Evolutionary conservation across 2,329 filamentous ascomycete genomes (phyloP), one percentile per base, ranked within the genome.

Genomic region (Chrysosporium queenslandicum): DNA sequence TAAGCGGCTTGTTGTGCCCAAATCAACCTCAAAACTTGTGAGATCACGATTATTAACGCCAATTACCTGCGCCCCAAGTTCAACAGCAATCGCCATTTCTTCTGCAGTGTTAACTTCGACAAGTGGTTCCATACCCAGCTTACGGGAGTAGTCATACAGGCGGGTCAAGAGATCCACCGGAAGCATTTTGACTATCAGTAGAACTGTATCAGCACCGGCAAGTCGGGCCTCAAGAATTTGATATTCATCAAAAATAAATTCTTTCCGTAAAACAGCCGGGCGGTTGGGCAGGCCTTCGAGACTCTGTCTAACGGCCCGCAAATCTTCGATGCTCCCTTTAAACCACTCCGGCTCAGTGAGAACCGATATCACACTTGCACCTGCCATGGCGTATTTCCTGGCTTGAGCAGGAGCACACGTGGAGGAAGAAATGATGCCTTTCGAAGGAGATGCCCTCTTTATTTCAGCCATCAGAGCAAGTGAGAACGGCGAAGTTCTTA

Each of bases 341-440:
- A 98, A 98, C 92, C 92, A 98, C 64, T 97, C 86, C 0, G 94
- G 92, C 70, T 98, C 92, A 0, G 92, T 98, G 43, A 98, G 78
- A n/a, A 98, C 92, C 1, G 92, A 97, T 59, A 98, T 98, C 36
- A 94, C 88, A 66, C 91, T 97, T 45, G 92, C 92, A 12, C 92
- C 94, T 5, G 92, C 90, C 48, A 92, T 78, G 8, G 94, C 92
- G 67, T 98, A 98, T 59, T 85, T 88, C 58, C 83, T 82, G 39
- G 94, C 92, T 68, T 98, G 92, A 4, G 84, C 82, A 21, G 92
- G 89, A 8, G 92, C 92, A 61, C 86, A 92, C 20, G 90, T 86
- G 23, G 87, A 81, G 2, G 94, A 77, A 0, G 90, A 87, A 57
- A 98, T 97, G 36, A 94, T 81, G 20, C 92, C 94, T 71, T 98